Conservation (phyloP, 140 eudicot species). For the Ambrosia hybrid region DNA sequence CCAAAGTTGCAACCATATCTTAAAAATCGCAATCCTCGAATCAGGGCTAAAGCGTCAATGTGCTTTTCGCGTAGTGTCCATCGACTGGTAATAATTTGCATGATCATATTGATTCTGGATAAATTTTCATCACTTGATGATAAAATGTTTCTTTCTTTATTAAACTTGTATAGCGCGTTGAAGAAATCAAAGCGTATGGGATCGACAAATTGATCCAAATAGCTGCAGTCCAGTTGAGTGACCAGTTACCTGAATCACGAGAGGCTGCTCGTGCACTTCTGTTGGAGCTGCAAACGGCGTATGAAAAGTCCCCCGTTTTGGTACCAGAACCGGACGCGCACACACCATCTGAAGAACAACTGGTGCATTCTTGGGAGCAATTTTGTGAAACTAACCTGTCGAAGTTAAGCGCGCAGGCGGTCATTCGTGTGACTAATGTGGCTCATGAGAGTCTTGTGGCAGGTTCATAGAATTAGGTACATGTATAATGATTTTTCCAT, state of each 20-base stretch:
- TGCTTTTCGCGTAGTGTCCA: slow-evolving; percentile 65
- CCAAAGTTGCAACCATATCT: slow-evolving; percentile 67
- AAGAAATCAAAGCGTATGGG: slow-evolving; percentile 64
- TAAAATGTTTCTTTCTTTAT: not conserved
- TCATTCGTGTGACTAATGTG: slow-evolving; percentile 60
- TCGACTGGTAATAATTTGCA: slow-evolving; percentile 46
- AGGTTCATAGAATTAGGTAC: not conserved
- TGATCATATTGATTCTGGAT: not conserved
- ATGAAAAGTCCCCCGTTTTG: slow-evolving; percentile 40
- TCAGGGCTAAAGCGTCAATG: slow-evolving; percentile 74
- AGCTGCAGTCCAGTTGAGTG: slow-evolving; percentile 72
- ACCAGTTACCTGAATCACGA: slow-evolving; percentile 78
- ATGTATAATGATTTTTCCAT: not conserved
- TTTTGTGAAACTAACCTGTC: slow-evolving; percentile 73
- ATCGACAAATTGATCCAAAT: slow-evolving; percentile 59
- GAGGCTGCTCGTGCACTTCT: slow-evolving; percentile 76
- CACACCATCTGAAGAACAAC: slow-evolving; percentile 35
- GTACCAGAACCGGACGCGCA: slow-evolving; percentile 24
- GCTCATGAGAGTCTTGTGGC: slow-evolving; percentile 42
- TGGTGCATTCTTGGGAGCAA: slow-evolving; percentile 51
- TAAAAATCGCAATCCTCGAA: slow-evolving; percentile 67
- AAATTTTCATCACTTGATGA: not conserved
- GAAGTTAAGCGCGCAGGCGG: slow-evolving; percentile 67
- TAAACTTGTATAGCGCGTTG: slow-evolving; percentile 41
- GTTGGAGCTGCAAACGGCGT: slow-evolving; percentile 49